Evolutionary conservation across 257 asterid species (phyloP).

Genomic region (Solanum rostratum): DNA sequence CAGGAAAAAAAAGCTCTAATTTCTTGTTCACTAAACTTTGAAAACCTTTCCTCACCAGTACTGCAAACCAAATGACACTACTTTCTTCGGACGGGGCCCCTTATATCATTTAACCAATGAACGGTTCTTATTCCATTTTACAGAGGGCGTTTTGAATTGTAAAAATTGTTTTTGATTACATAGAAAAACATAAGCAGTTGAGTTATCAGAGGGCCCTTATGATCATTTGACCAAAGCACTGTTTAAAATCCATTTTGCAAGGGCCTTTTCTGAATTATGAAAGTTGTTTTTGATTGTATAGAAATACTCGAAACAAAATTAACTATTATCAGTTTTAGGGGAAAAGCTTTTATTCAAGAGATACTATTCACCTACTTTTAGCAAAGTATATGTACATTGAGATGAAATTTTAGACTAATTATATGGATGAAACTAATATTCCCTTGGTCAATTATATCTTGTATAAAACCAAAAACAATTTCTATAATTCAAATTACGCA

Average conservation of each 20-base stretch:
- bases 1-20: not conserved
- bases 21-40: not conserved
- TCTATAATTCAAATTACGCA: not conserved
- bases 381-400: not conserved
- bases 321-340: not conserved
- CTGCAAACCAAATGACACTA: not conserved
- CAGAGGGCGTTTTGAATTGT: not conserved
- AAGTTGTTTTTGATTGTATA: not conserved
- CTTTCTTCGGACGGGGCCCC: not conserved
- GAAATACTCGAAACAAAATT: not conserved
- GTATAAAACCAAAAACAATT: not conserved
- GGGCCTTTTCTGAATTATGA: not conserved
- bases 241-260: not conserved
- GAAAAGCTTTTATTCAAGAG: not conserved
- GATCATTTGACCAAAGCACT: not conserved
- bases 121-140: not conserved
- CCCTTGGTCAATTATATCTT: not conserved
- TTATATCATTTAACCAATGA: not conserved
- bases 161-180: not conserved
- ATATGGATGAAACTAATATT: not conserved
- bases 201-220: not conserved
- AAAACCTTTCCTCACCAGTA: not conserved
- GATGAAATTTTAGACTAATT: not conserved
- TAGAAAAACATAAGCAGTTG: not conserved
- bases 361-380: not conserved